Percentiles rank a stretch among this genome's conserved stretches.
Conservation (phyloP, 306 rosid genomes). For the Cyclanthera cordifolia region DNA sequence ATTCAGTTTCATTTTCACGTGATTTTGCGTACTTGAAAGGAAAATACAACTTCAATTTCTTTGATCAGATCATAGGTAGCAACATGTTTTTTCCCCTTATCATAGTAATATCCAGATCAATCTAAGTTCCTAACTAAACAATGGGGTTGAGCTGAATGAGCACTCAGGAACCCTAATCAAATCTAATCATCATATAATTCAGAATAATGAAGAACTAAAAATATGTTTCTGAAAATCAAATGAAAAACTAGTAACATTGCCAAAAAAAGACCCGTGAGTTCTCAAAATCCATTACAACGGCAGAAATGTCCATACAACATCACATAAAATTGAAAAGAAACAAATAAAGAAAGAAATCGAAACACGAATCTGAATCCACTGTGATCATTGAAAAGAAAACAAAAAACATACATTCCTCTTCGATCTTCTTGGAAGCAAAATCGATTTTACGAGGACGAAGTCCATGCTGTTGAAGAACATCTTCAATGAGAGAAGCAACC, state of each 20-base stretch:
- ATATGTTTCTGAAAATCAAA: background rate
- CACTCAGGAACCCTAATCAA: background rate
- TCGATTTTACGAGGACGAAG: conserved; percentile 23
- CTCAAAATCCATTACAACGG: background rate
- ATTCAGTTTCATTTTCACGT: background rate
- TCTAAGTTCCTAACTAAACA: background rate
- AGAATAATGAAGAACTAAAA: background rate
- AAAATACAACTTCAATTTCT: no score
- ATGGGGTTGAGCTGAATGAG: background rate
- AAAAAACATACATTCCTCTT: conserved; percentile 52
- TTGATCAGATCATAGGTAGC: no score
- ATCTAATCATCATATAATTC: background rate
- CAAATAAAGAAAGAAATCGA: background rate
- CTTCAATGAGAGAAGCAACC: conserved; percentile 59
- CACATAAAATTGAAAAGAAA: background rate
- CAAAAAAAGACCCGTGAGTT: background rate
- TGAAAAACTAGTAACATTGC: no score
- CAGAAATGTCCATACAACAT: background rate
- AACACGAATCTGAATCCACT: background rate
- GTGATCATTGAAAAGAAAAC: background rate
- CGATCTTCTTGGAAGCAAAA: conserved; percentile 53
- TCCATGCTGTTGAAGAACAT: conserved; percentile 60
- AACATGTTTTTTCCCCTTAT: background rate
- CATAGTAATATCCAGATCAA: background rate
- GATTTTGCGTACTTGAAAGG: no score